Conservation (phyloP, 2,329 filamentous ascomycete genomes). For the Trichoderma semiorbis region DNA sequence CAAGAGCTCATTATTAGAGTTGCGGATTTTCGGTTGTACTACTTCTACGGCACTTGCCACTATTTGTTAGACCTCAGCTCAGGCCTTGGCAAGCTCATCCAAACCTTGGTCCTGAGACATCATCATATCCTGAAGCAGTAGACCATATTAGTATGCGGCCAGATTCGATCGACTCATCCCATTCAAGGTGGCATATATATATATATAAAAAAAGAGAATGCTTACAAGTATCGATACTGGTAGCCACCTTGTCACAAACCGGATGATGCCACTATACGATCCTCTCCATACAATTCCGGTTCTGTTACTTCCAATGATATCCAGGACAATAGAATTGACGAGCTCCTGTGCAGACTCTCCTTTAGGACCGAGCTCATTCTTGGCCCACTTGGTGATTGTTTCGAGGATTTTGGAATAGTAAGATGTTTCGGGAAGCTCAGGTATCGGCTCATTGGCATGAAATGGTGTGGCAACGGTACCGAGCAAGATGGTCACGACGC, state of each 20-base stretch:
- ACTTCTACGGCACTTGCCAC: neutral
- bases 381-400: conserved; percentile 14
- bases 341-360: conserved; percentile 1
- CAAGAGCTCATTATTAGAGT: neutral
- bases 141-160: neutral
- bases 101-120: conserved; percentile 10
- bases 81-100: neutral
- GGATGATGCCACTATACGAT: neutral
- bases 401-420: neutral
- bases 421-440: conserved; percentile 4
- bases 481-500: conserved; percentile 22
- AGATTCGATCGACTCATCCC: neutral
- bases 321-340: neutral
- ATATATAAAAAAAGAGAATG: neutral
- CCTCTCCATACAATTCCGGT: conserved; percentile 11
- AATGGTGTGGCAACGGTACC: conserved; percentile 10
- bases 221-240: conserved; percentile 10
- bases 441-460: conserved; percentile 1
- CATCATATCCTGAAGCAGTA: neutral
- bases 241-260: conserved; percentile 14
- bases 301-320: conserved; percentile 1
- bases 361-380: conserved; percentile 7
- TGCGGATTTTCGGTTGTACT: neutral
- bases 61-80: neutral
- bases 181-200: neutral